phyloP scores from a whole-genome alignment of 352 stramenopile species.

The Globisporangium ultimum region DNA sequence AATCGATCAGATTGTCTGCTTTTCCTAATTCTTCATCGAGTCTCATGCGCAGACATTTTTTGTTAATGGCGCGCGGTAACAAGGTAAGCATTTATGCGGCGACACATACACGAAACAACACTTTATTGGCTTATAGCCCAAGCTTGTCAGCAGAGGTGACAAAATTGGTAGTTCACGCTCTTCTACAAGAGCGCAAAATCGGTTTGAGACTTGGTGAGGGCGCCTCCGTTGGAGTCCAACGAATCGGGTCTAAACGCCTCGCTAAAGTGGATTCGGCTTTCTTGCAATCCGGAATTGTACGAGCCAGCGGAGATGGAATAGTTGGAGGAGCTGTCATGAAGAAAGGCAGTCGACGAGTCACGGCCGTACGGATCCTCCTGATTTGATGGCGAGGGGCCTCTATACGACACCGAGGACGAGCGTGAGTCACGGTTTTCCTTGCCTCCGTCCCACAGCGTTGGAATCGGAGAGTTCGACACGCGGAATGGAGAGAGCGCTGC shows the following conservation, averaged over 20 bases:
- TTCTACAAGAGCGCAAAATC: slow-evolving; percentile 58
- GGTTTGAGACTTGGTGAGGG: slow-evolving; percentile 27
- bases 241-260: slow-evolving; percentile 40
- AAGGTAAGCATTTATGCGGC: not conserved
- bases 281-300: slow-evolving; percentile 27
- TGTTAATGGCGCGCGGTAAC: not conserved
- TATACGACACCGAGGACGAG: slow-evolving; percentile 40
- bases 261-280: slow-evolving; percentile 71
- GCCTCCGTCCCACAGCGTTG: slow-evolving; percentile 29
- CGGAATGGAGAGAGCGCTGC: slow-evolving; percentile 1
- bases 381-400: slow-evolving; percentile 9
- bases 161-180: not conserved
- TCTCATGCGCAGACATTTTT: not conserved
- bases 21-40: not conserved
- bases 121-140: not conserved
- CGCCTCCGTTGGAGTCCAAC: slow-evolving; percentile 30
- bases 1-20: not conserved
- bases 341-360: slow-evolving; percentile 37
- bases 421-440: slow-evolving; percentile 32
- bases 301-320: slow-evolving; percentile 25
- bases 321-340: slow-evolving; percentile 25
- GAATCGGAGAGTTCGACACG: slow-evolving; percentile 38
- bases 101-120: not conserved
- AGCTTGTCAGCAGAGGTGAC: not conserved
- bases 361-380: slow-evolving; percentile 11